Evolutionary conservation across 345 rosid species (phyloP).

Genomic region (Lepidium didymum): DNA sequence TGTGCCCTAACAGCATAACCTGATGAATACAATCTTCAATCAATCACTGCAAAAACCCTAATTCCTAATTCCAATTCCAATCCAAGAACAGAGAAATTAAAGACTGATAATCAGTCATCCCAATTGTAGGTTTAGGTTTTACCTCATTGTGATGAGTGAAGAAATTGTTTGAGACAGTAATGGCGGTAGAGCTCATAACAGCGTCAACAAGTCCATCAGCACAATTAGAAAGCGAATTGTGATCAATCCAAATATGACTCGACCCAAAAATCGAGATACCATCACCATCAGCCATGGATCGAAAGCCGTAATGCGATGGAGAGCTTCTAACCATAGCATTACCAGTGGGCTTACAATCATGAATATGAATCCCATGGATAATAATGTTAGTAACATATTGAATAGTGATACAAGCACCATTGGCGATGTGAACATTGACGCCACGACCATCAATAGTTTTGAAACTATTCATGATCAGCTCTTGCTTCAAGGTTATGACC

Average conservation of each 20-base stretch:
- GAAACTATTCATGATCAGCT: conserved; percentile 84
- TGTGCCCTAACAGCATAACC: conserved; percentile 97
- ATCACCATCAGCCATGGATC: conserved; percentile 77
- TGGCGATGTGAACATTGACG: conserved; percentile 49
- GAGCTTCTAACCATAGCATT: conserved; percentile 85
- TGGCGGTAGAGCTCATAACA: conserved; percentile 65
- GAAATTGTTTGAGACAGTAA: conserved; percentile 69
- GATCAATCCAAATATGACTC: conserved; percentile 88
- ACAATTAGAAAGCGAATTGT: conserved; percentile 76
- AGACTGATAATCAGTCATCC: neutral
- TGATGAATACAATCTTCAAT: conserved; percentile 8
- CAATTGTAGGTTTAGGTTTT: neutral
- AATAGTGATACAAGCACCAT: conserved; percentile 58
- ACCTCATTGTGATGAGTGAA: conserved; percentile 89
- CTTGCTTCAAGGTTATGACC: conserved; percentile 65
- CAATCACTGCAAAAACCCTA: neutral
- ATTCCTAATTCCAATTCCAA: neutral
- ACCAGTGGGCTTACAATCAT: conserved; percentile 66
- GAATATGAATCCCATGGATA: conserved; percentile 64
- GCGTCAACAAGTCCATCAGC: conserved; percentile 81
- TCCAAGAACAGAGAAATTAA: neutral
- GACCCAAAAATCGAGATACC: conserved; percentile 63
- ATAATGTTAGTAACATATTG: conserved; percentile 67
- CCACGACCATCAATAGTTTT: conserved; percentile 79
- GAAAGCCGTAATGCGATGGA: conserved; percentile 68